Evolutionary conservation across 176 grass and related monocot genomes (phyloP).

Genomic region (Aegilops sharonensis): DNA sequence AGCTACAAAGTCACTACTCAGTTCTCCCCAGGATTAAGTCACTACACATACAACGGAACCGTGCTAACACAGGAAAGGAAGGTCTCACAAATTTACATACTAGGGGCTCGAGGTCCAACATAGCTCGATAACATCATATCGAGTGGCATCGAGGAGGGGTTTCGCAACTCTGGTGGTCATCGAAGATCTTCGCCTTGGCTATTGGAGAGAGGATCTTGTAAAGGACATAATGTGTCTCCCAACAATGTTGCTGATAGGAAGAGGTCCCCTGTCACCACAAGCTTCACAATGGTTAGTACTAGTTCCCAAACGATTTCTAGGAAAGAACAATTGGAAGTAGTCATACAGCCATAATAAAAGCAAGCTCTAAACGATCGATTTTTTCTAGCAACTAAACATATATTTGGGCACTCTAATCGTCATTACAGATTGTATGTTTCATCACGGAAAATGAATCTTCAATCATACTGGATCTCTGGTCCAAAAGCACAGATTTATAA

Average conservation of each 20-base stretch:
- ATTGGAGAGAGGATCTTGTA: slow-evolving; percentile 45
- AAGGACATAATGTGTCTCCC: slow-evolving; percentile 55
- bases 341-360: not conserved
- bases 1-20: not conserved
- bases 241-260: slow-evolving; percentile 45
- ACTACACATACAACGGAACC: not conserved
- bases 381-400: not conserved
- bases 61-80: not conserved
- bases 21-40: not conserved
- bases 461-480: not conserved
- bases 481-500: not conserved
- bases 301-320: not conserved
- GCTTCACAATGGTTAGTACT: not conserved
- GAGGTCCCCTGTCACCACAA: slow-evolving; percentile 48
- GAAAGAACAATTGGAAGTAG: not conserved
- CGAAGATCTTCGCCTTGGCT: slow-evolving; percentile 6
- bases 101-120: not conserved
- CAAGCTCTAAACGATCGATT: not conserved
- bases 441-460: not conserved
- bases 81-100: not conserved
- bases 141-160: not conserved
- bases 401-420: not conserved
- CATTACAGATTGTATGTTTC: not conserved
- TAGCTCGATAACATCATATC: not conserved
- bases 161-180: not conserved